phyloP scores from a whole-genome alignment of 768 basidiomycete genomes.

The Boletus reticulatus region DNA sequence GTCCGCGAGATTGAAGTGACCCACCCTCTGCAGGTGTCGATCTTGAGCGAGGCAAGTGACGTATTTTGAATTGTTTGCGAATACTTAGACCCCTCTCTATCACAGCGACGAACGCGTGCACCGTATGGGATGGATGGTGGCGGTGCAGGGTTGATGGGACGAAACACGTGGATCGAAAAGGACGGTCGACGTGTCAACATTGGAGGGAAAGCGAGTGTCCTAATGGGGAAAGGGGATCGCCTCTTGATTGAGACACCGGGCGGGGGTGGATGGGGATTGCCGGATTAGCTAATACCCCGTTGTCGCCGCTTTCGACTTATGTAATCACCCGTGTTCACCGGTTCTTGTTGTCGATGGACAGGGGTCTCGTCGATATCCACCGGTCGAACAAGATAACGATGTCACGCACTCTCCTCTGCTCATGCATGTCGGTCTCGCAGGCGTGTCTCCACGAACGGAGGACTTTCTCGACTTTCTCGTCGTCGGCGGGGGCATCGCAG shows the following conservation, averaged over 20 bases:
- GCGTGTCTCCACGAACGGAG: conserved; percentile 2
- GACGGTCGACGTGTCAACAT: conserved; percentile 71
- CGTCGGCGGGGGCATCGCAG: conserved; percentile 40
- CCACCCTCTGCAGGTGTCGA: conserved; percentile 81
- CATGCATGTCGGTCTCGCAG: conserved; percentile 10
- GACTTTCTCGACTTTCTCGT: conserved; percentile 22
- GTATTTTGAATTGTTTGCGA: neutral
- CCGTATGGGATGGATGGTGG: conserved; percentile 89
- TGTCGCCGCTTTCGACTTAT: neutral
- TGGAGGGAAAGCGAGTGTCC: conserved; percentile 83
- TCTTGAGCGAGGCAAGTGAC: conserved; percentile 71
- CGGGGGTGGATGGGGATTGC: conserved; percentile 80
- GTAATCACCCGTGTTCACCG: neutral
- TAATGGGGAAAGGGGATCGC: conserved; percentile 86
- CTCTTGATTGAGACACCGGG: conserved; percentile 87
- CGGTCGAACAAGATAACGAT: no score
- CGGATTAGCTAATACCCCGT: neutral
- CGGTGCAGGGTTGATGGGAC: conserved; percentile 63
- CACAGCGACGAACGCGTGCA: conserved; percentile 74
- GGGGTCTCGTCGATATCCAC: no score
- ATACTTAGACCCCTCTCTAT: no score
- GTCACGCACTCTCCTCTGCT: neutral
- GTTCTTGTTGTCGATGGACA: no score
- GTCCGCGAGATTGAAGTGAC: conserved; percentile 81
- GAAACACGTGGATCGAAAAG: conserved; percentile 76